Evolutionary conservation across 495 filamentous ascomycete genomes (phyloP).

Genomic region (Aspergillus cristatus): DNA sequence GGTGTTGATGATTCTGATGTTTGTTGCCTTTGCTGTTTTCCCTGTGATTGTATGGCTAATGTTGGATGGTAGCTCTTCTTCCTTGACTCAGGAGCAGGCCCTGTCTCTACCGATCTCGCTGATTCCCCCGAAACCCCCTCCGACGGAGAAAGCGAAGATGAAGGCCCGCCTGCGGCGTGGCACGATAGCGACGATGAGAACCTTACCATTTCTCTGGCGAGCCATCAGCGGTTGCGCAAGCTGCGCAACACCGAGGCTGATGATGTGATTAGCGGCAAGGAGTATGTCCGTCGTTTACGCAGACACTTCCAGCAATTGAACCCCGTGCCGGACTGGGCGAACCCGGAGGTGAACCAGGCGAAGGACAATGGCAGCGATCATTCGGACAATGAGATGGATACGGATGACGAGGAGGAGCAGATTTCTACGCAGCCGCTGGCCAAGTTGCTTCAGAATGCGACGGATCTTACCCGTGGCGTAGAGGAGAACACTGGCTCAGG

Average conservation of each 20-base stretch:
- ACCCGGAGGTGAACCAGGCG: conserved; percentile 40
- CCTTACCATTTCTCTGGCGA: conserved; percentile 69
- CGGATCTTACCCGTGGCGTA: conserved; percentile 41
- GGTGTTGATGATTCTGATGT: conserved; percentile 57
- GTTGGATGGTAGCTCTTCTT: conserved; percentile 54
- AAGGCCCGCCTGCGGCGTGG: conserved; percentile 56
- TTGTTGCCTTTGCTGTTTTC: conserved; percentile 18
- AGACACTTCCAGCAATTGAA: conserved; percentile 74
- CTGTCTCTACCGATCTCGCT: conserved; percentile 33
- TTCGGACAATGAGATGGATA: conserved; percentile 39
- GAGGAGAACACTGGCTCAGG: conserved; percentile 25
- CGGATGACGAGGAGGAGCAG: conserved; percentile 52
- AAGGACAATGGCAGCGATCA: conserved; percentile 38
- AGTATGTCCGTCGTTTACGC: conserved; percentile 72
- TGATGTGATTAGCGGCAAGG: conserved; percentile 75
- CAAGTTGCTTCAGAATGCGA: conserved; percentile 62
- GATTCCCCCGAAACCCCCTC: conserved; percentile 22
- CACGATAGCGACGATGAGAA: conserved; percentile 94
- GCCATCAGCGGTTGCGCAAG: conserved; percentile 65
- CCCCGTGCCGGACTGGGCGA: conserved; percentile 73
- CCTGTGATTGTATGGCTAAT: conserved; percentile 15
- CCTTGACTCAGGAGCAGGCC: conserved; percentile 52
- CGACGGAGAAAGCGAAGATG: conserved; percentile 27
- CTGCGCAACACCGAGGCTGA: conserved; percentile 70
- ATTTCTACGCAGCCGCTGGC: conserved; percentile 67